Evolutionary conservation across 208 protist species (phyloP).

Genomic region (Vickermania spadyakhi): DNA sequence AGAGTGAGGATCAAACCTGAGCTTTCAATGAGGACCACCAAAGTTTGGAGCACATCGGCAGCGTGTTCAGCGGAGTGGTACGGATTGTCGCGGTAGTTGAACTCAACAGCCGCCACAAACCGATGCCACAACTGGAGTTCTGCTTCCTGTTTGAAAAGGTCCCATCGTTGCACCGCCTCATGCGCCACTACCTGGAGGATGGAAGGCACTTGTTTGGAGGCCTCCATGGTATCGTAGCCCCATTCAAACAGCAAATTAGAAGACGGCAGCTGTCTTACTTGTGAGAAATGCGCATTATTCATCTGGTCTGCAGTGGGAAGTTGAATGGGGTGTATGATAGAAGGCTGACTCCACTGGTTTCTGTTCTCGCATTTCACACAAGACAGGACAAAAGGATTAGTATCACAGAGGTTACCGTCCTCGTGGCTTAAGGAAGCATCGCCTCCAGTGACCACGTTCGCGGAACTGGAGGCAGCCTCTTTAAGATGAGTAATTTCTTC

Average conservation of each 20-base stretch:
- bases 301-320: neutral
- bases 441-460: no score
- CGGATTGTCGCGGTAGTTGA: conserved; percentile 63
- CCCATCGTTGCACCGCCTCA: conserved; percentile 33
- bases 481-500: no score
- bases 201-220: conserved; percentile 19
- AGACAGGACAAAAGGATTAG: no score
- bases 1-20: conserved; percentile 27
- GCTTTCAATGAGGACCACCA: conserved; percentile 29
- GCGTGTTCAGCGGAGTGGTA: conserved; percentile 77
- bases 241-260: conserved; percentile 10
- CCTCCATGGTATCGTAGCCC: conserved; percentile 28
- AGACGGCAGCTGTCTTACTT: conserved; percentile 3
- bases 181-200: conserved; percentile 34
- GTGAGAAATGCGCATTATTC: neutral
- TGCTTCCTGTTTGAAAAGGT: conserved; percentile 26
- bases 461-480: no score
- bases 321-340: neutral
- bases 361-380: neutral
- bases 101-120: conserved; percentile 33
- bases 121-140: conserved; percentile 22
- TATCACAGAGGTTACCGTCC: no score
- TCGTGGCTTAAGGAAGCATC: no score
- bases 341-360: neutral
- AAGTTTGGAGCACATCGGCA: conserved; percentile 62